A percentile compares a stretch with the other conserved stretches of the same genome.
These are phyloP conservation scores for Dictyostelium purpureum DNA, from an alignment of 78 protist genomes.

Conservation along the genomic window DNA sequence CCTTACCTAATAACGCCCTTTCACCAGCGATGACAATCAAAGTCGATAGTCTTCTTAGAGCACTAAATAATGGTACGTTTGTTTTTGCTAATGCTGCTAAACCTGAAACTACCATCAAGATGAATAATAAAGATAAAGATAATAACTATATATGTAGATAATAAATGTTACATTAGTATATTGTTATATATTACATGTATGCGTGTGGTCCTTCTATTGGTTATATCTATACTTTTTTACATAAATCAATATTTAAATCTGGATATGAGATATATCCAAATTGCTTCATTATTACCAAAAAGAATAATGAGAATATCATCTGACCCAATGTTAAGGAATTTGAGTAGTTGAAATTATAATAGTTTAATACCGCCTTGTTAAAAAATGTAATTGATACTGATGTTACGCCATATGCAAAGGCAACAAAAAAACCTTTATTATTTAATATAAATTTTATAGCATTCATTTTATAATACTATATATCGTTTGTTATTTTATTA, in stretches of 20 bases:
- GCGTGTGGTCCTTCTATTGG: background rate
- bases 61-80: conserved; percentile 83
- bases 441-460: background rate
- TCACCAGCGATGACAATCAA: conserved; percentile 81
- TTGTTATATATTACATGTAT: background rate
- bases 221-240: conserved; percentile 52
- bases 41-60: conserved; percentile 82
- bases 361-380: conserved; percentile 81
- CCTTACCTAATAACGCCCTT: conserved; percentile 48
- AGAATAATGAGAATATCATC: conserved; percentile 77
- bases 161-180: background rate
- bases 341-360: conserved; percentile 66
- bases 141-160: conserved; percentile 31
- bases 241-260: conserved; percentile 35
- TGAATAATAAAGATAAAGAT: conserved; percentile 80
- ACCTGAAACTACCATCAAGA: conserved; percentile 85
- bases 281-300: conserved; percentile 45
- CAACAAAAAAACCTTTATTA: conserved; percentile 45
- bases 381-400: conserved; percentile 85
- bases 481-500: no score
- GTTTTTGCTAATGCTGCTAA: conserved; percentile 79
- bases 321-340: conserved; percentile 82
- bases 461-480: background rate
- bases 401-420: conserved; percentile 72
- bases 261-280: conserved; percentile 45